Conservation (phyloP, 108 stramenopile species). For the Nitzschia putrida region DNA sequence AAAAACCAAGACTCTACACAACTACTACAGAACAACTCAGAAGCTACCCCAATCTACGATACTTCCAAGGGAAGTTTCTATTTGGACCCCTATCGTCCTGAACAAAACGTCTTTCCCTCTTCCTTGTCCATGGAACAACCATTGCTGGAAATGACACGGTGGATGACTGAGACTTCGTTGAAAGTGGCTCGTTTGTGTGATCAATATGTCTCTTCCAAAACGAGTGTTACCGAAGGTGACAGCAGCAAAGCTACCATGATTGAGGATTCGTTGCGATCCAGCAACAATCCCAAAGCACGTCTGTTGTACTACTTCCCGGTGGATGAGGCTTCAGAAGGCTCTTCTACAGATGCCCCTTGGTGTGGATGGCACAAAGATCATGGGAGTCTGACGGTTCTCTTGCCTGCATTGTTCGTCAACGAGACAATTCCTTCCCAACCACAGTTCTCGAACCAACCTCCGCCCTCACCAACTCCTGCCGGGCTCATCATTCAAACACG, state of each 20-base stretch:
- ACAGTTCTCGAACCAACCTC: background rate
- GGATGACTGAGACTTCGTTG: constrained; percentile 73
- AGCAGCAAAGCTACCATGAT: constrained; percentile 4
- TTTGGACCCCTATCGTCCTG: constrained; percentile 79
- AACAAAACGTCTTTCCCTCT: constrained; percentile 84
- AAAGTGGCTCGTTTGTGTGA: constrained; percentile 65
- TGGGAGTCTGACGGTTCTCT: constrained; percentile 83
- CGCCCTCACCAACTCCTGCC: background rate
- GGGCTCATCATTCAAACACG: constrained; percentile 83
- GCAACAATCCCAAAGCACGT: constrained; percentile 73
- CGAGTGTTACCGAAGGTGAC: background rate
- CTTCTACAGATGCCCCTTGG: constrained; percentile 54
- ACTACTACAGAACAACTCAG: background rate
- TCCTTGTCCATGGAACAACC: constrained; percentile 74
- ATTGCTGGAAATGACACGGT: constrained; percentile 71
- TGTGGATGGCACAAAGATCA: constrained; percentile 93
- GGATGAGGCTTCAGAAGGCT: constrained; percentile 7
- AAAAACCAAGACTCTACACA: constrained; percentile 31
- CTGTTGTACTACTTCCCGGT: constrained; percentile 91
- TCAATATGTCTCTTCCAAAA: constrained; percentile 27
- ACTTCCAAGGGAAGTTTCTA: constrained; percentile 91
- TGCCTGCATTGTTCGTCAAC: constrained; percentile 80
- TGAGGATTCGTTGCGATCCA: constrained; percentile 5
- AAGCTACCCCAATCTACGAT: constrained; percentile 46
- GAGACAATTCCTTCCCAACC: background rate